Base-by-base conservation (phyloP, 495 filamentous ascomycete species). In the Penicillium silybi region DNA sequence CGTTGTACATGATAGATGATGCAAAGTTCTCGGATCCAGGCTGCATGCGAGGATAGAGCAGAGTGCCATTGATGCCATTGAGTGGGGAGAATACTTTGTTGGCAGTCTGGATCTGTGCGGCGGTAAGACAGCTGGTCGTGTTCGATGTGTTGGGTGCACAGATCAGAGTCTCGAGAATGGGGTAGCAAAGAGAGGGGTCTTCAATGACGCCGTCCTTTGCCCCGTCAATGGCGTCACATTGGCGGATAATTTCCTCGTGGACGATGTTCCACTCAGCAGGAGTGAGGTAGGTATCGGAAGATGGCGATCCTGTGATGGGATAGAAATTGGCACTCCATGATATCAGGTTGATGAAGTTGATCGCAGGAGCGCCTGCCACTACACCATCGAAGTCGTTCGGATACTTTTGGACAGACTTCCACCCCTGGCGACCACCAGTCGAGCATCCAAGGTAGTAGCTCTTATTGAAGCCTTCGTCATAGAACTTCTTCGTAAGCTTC, bases 141-240 rank as follows among this genome's bases (percentile, higher is more conserved):
- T 62, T 63, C 11, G 63, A 56, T 5, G 64, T 60, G 32, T 57
- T 48, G 2, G 54, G 44, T 0, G 57, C 55, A 62, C 86, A 88
- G 8, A 79, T 75, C 20, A 89, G 56, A 0, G 65, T 65, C 41
- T 77, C 70, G 13, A 80, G 66, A 38, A 76, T 58, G 13, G 85
- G 80, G 23, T 74, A 64, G 68, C 86, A 90, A 15, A 75, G 65
- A 35, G 74, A 68, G 0, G 85, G 82, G 42, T 78, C 68, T 54
- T 81, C 82, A 54, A 90, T 82, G 58, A 89, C 83, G 25, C 76
- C 80, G 56, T 89, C 86, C 6, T 70, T 63, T 0, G 80, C 69
- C 1, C 86, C 85, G 61, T 89, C 87, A 17, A 80, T 65, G 4
- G 46, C 54, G 57, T 90, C 85, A 50, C 86, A 90, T 56, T 89